Conservation (phyloP, 1,139 yeast species). For the Diutina sp. region DNA sequence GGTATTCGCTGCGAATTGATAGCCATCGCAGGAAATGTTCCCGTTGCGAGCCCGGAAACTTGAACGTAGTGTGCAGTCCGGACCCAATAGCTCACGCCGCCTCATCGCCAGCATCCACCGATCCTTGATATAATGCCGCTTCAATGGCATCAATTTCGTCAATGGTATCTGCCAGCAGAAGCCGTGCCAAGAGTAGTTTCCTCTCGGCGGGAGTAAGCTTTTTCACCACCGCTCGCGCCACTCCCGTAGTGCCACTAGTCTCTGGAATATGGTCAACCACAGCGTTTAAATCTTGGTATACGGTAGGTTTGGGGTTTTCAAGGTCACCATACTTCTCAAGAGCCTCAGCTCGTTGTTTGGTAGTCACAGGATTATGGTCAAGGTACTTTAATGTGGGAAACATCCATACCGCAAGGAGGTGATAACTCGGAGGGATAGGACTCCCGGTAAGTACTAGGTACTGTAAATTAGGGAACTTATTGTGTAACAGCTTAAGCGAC, state of each 20-base stretch:
- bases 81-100: not conserved
- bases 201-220: constrained; percentile 45
- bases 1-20: too few species aligned
- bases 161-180: constrained; percentile 51
- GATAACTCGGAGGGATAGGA: constrained; percentile 45
- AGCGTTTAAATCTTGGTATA: constrained; percentile 5
- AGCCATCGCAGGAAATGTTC: not conserved
- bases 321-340: constrained; percentile 29
- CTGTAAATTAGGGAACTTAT: constrained; percentile 15
- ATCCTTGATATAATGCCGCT: not conserved
- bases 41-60: not conserved
- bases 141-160: constrained; percentile 46
- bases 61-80: not conserved
- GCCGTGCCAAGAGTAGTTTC: constrained; percentile 33
- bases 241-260: constrained; percentile 1
- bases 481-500: constrained; percentile 12
- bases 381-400: constrained; percentile 50
- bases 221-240: constrained; percentile 12
- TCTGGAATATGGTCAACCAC: constrained; percentile 5
- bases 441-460: constrained; percentile 46
- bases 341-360: constrained; percentile 37
- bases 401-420: constrained; percentile 46
- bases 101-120: not conserved
- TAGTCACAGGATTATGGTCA: constrained; percentile 54
- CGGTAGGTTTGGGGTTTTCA: constrained; percentile 5